phyloP scores from a whole-genome alignment of 2,329 filamentous ascomycete species.

The Pyricularia grisea region DNA sequence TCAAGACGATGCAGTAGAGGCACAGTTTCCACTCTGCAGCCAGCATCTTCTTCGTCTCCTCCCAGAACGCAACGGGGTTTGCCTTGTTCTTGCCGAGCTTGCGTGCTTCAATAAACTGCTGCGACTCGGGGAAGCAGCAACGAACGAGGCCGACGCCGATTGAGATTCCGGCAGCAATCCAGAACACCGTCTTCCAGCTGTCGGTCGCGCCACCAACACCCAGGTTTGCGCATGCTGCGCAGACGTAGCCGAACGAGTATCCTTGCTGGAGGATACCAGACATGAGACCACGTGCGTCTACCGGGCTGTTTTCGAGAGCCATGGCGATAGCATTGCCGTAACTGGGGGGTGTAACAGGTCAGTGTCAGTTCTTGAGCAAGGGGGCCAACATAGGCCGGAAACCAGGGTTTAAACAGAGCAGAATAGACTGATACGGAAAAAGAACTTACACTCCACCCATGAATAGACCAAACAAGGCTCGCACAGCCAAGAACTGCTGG shows the following conservation, averaged over 20 bases:
- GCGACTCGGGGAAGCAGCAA: constrained; percentile 62
- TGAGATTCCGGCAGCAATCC: constrained; percentile 58
- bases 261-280: constrained; percentile 77
- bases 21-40: constrained; percentile 33
- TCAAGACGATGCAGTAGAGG: constrained; percentile 67
- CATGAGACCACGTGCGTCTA: constrained; percentile 66
- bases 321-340: constrained; percentile 73
- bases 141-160: constrained; percentile 61
- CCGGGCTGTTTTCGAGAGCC: constrained; percentile 52
- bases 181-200: constrained; percentile 68
- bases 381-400: neutral
- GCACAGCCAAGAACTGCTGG: constrained; percentile 63
- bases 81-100: constrained; percentile 6
- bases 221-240: constrained; percentile 43
- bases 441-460: constrained; percentile 58
- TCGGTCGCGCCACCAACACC: constrained; percentile 55
- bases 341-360: constrained; percentile 5
- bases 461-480: constrained; percentile 65
- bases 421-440: neutral
- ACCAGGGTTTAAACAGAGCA: neutral
- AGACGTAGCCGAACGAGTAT: constrained; percentile 70
- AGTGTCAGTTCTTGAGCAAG: neutral
- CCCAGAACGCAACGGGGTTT: constrained; percentile 6
- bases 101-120: constrained; percentile 62
- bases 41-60: constrained; percentile 7